Evolutionary conservation across 2,329 filamentous ascomycete species (phyloP).

Genomic region (Apiospora kogelbergensis): DNA sequence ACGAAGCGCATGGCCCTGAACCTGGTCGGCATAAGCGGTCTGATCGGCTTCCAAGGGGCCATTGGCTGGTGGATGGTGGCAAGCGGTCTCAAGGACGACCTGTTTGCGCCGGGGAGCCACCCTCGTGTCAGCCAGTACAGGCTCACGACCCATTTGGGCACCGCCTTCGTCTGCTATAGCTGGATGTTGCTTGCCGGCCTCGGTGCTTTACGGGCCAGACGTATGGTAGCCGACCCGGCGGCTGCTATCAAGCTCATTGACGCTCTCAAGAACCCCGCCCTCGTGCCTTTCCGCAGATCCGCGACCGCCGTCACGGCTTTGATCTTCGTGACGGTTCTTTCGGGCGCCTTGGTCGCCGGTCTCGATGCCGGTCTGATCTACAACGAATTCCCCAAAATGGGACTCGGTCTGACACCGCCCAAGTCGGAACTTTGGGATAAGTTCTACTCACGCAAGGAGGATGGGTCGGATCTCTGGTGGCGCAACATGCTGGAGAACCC

Average conservation of each 20-base stretch:
- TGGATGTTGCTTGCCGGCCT: conserved; percentile 93
- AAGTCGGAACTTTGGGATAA: conserved; percentile 78
- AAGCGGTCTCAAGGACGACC: conserved; percentile 90
- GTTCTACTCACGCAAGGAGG: conserved; percentile 79
- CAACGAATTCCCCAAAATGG: conserved; percentile 98
- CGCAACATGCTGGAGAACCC: conserved; percentile 98
- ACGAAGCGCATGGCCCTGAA: conserved; percentile 74
- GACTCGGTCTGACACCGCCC: conserved; percentile 77
- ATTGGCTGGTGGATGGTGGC: conserved; percentile 99
- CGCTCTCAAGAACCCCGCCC: conserved; percentile 63
- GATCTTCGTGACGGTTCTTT: conserved; percentile 89
- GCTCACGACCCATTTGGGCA: conserved; percentile 82
- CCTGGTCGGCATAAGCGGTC: conserved; percentile 76
- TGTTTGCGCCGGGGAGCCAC: conserved; percentile 87
- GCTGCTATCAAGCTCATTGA: conserved; percentile 60
- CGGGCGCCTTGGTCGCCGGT: conserved; percentile 88
- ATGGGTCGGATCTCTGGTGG: conserved; percentile 88
- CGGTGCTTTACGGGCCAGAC: conserved; percentile 75
- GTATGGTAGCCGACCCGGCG: conserved; percentile 67
- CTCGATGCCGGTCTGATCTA: conserved; percentile 97
- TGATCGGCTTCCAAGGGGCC: conserved; percentile 94
- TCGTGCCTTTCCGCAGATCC: conserved; percentile 72
- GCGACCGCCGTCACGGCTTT: conserved; percentile 70
- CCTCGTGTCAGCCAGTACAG: conserved; percentile 95
- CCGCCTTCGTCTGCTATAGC: conserved; percentile 89